Evolutionary conservation across 2,329 filamentous ascomycete genomes (phyloP).

Genomic region (Penicillium sp.): DNA sequence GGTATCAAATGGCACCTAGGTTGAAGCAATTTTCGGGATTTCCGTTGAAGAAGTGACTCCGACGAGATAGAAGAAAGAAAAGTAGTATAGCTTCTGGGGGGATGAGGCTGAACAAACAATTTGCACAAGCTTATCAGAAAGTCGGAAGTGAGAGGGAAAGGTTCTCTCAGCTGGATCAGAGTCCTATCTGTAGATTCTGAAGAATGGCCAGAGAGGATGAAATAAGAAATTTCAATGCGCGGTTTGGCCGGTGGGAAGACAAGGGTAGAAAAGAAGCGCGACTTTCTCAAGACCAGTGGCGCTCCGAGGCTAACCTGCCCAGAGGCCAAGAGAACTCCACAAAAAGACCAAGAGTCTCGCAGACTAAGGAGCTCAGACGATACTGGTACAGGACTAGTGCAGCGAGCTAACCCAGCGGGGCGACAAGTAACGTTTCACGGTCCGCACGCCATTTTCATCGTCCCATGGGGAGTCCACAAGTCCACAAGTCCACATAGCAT

Average conservation of each 20-base stretch:
- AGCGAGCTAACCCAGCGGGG: not conserved
- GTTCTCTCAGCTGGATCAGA: not conserved
- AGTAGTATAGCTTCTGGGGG: not conserved
- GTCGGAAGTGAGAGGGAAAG: not conserved
- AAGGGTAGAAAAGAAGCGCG: not conserved
- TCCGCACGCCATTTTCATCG: not conserved
- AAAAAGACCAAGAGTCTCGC: not conserved
- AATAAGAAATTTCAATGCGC: constrained; percentile 11
- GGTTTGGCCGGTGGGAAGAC: constrained; percentile 10
- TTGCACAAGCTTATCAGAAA: not conserved
- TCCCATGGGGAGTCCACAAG: not conserved
- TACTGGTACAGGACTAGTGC: not conserved
- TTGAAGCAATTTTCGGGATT: not conserved
- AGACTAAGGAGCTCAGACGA: not conserved
- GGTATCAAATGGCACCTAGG: not conserved
- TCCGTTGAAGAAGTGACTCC: not conserved
- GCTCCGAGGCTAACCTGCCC: not conserved
- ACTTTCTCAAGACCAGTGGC: not conserved
- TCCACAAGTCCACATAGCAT: not conserved
- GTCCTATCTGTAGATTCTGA: not conserved
- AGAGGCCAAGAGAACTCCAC: not conserved
- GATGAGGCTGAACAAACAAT: not conserved
- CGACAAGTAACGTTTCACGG: not conserved
- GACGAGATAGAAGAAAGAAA: not conserved
- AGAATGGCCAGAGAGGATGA: not conserved